Conservation (phyloP, 2,329 filamentous ascomycete genomes). For the Verticillium zaregamsianum region DNA sequence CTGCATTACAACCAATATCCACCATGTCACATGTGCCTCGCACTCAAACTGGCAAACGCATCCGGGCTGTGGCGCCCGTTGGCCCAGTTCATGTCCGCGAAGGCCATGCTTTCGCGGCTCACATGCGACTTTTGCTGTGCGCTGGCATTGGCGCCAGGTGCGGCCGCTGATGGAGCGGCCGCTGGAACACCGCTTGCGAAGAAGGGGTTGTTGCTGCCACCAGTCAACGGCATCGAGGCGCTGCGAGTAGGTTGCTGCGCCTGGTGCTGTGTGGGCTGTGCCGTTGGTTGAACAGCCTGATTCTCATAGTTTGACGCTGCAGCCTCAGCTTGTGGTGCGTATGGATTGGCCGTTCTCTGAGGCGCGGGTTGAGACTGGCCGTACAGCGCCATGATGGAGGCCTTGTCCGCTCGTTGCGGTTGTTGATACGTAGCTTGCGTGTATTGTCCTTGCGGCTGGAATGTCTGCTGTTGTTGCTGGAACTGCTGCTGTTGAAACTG, state of each 20-base stretch:
- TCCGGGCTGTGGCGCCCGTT: constrained; percentile 75
- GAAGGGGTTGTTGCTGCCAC: constrained; percentile 56
- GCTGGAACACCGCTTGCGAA: constrained; percentile 27
- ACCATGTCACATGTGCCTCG: constrained; percentile 39
- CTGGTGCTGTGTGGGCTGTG: constrained; percentile 17
- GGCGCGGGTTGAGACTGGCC: constrained; percentile 53
- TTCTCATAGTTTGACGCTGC: constrained; percentile 12
- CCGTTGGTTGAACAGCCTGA: constrained; percentile 15
- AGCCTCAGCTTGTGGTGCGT: background rate
- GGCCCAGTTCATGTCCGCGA: constrained; percentile 59
- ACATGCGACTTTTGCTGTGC: constrained; percentile 32
- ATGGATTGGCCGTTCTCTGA: constrained; percentile 18
- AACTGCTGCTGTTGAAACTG: constrained; percentile 15
- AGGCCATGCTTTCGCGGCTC: constrained; percentile 69
- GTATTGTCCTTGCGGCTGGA: constrained; percentile 15
- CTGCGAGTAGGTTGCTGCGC: constrained; percentile 16
- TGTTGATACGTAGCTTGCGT: constrained; percentile 22
- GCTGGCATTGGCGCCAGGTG: constrained; percentile 13
- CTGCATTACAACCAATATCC: background rate
- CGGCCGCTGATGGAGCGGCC: constrained; percentile 16
- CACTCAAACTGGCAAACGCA: constrained; percentile 72
- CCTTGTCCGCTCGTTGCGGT: constrained; percentile 58
- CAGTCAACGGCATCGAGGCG: constrained; percentile 26
- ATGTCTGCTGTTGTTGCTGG: constrained; percentile 17
- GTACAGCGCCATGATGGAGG: constrained; percentile 73